phyloP scores from a whole-genome alignment of 148 eudicot species.

The Tetragonia tetragonoides region DNA sequence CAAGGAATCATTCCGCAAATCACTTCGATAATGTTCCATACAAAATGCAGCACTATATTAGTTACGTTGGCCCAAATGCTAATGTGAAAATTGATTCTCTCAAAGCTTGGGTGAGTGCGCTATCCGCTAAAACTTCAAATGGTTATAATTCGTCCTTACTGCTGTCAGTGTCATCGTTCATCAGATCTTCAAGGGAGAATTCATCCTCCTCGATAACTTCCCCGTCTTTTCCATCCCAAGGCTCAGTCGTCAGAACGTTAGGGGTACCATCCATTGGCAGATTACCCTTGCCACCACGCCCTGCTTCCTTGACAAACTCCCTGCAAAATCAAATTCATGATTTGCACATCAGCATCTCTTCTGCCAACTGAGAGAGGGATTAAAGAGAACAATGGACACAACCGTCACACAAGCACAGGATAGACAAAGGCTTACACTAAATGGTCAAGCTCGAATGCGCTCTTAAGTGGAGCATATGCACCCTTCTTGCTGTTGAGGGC shows the following conservation, averaged over 20 bases:
- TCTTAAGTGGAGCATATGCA: slow-evolving; percentile 83
- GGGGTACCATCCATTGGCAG: slow-evolving; percentile 60
- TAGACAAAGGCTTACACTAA: slow-evolving; percentile 54
- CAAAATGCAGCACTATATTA: slow-evolving; percentile 13
- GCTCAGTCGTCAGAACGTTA: slow-evolving; percentile 47
- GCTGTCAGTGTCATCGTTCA: slow-evolving; percentile 58
- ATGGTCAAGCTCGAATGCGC: slow-evolving; percentile 80
- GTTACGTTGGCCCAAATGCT: background rate
- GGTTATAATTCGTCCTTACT: slow-evolving; percentile 59
- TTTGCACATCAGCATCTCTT: background rate
- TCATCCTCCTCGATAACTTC: slow-evolving; percentile 88
- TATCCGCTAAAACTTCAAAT: slow-evolving; percentile 15
- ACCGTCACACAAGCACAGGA: no score
- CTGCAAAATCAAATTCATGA: slow-evolving; percentile 41
- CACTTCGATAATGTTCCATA: slow-evolving; percentile 19
- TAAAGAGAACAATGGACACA: background rate
- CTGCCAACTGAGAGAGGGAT: background rate
- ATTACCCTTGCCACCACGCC: slow-evolving; percentile 86
- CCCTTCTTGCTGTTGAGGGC: slow-evolving; percentile 84
- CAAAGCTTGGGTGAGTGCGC: slow-evolving; percentile 5
- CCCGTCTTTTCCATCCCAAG: slow-evolving; percentile 99
- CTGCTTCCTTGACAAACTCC: slow-evolving; percentile 87
- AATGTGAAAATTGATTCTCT: background rate
- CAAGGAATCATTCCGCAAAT: background rate
- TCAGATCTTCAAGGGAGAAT: slow-evolving; percentile 94